Percentiles rank a stretch among this genome's conserved stretches.
These are phyloP conservation scores for Fraxinus americana DNA, from an alignment of 257 asterid species.

Conservation along the genomic window DNA sequence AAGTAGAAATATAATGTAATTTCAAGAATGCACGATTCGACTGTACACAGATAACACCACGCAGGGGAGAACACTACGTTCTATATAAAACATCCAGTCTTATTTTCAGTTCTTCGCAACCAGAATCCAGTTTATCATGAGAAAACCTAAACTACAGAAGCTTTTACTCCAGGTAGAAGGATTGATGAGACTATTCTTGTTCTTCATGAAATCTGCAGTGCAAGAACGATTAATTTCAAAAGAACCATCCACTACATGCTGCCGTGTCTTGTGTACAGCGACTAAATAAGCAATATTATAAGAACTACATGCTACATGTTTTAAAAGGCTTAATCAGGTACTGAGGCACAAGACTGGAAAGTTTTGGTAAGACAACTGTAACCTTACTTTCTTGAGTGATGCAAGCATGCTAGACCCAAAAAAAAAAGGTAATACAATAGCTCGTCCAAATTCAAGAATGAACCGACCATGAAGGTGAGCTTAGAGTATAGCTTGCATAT, in stretches of 20 bases:
- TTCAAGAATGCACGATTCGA: background rate
- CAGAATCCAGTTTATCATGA: conserved; percentile 22
- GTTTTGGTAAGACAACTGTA: too few species aligned
- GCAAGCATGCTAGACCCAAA: background rate
- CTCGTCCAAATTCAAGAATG: background rate
- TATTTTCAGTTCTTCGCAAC: conserved; percentile 22
- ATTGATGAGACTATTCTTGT: background rate
- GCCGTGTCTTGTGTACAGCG: background rate
- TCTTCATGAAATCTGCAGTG: conserved; percentile 28
- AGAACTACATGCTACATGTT: background rate
- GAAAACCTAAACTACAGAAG: conserved; percentile 12
- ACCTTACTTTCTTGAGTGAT: background rate
- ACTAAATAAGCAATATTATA: background rate
- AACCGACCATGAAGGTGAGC: background rate
- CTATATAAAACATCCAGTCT: conserved; percentile 15
- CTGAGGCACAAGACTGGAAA: background rate
- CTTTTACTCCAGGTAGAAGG: conserved; percentile 10
- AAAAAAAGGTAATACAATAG: background rate
- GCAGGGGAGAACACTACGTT: background rate
- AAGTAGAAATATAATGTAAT: background rate
- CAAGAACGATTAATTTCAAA: background rate
- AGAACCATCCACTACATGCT: background rate
- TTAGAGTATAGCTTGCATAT: background rate
- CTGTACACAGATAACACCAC: conserved; percentile 23
- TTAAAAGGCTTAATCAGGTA: background rate